These are phyloP conservation scores for Marchantia polymorpha DNA, from an alignment of 225 moss, liverwort and hornwort genomes.

Conservation along the genomic window DNA sequence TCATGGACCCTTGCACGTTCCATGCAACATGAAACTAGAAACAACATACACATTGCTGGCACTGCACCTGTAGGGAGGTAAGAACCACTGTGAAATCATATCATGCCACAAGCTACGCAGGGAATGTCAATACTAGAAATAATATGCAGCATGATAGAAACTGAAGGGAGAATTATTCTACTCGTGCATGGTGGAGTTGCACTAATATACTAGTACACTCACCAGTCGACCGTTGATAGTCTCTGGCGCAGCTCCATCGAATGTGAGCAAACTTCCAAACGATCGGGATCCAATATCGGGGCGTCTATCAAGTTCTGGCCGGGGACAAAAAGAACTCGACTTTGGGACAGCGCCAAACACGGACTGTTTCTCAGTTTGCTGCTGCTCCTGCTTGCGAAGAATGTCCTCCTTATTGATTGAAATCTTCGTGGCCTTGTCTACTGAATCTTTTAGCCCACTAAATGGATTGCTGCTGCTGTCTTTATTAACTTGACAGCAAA, in stretches of 20 bases:
- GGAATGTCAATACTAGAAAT: not conserved
- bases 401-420: slow-evolving; percentile 24
- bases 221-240: slow-evolving; percentile 34
- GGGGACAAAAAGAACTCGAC: slow-evolving; percentile 21
- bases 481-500: too few species aligned
- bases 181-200: too few species aligned
- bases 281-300: slow-evolving; percentile 26
- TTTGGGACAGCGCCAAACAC: slow-evolving; percentile 28
- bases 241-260: slow-evolving; percentile 36
- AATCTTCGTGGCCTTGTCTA: slow-evolving; percentile 12
- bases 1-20: too few species aligned
- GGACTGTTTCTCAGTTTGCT: slow-evolving; percentile 32
- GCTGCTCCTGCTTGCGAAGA: slow-evolving; percentile 25
- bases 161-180: too few species aligned
- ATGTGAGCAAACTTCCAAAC: slow-evolving; percentile 22
- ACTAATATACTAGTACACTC: not conserved
- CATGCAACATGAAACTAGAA: too few species aligned
- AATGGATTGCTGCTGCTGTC: too few species aligned
- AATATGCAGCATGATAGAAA: too few species aligned
- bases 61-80: too few species aligned
- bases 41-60: too few species aligned
- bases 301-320: slow-evolving; percentile 30
- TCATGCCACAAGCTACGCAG: too few species aligned
- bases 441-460: not conserved
- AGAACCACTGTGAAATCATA: too few species aligned